Evolutionary conservation across 352 stramenopile species (phyloP), one percentile per base, ranked within the genome.

Genomic region (Globisporangium viniferum): DNA sequence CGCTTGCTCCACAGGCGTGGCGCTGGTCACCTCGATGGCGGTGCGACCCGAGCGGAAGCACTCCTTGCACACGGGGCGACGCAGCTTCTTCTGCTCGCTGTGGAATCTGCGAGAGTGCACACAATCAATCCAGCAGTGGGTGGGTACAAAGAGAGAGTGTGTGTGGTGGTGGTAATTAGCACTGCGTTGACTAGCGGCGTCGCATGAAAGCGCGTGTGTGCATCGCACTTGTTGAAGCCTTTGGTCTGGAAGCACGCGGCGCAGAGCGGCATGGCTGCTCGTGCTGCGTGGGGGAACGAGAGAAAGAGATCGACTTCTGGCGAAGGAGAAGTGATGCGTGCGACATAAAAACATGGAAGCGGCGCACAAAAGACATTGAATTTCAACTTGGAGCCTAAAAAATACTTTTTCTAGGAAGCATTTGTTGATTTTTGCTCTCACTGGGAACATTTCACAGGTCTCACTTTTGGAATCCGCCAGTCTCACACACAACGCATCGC

Each of bases 141-240:
- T 22, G 49, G 20, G 31, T 2, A 24, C 24, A 35, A 54, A 33
- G 8, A 56, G 22, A 33, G 8, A 56, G 22, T 56, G 0, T 24
- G 24, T 24, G 24, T 24, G 24, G n/a, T 33, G 33, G 24, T 8
- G 7, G 22, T 56, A 14, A 59, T 20, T 20, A 14, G 1, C 5
- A 29, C 0, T 10, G 24, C 33, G 15, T 61, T 24, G 24, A 24
- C 24, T 49, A n/a, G 5, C 10, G 0, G 39, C 53, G 53, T 15
- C 27, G 10, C 12, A 39, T 39, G 33, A 27, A 27, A 27, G 24
- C 39, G 41, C 12, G 31, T 44, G 36, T 24, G 24, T 24, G 24
- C 24, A 10, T 10, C 73, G 49, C 66, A 90, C 86, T 90, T 92
- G 78, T 95, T 95, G 62, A 92, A 82, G 58, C 87, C 87, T 68